Evolutionary conservation across 768 basidiomycete genomes (phyloP).

Genomic region (Exidia glandulosa): DNA sequence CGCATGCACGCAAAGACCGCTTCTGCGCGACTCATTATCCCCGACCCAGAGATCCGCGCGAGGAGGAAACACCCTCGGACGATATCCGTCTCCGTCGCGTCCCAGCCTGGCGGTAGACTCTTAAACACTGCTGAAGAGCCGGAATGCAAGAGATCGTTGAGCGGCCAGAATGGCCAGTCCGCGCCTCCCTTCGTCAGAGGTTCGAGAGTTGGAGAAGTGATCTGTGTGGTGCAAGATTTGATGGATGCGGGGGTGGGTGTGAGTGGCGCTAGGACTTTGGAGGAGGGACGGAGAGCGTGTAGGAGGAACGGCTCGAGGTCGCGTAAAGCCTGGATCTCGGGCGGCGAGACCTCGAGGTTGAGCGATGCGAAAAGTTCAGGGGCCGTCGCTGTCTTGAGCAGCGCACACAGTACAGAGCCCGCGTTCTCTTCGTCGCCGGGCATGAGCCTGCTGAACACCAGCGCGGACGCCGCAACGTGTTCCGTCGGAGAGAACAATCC

Average conservation of each 20-base stretch:
- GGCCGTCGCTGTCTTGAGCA: conserved; percentile 15
- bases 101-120: conserved; percentile 57
- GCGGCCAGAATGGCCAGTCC: conserved; percentile 62
- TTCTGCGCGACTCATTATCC: conserved; percentile 41
- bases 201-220: conserved; percentile 21
- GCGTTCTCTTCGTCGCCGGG: conserved; percentile 69
- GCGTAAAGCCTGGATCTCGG: conserved; percentile 38
- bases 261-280: conserved; percentile 18
- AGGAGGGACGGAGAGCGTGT: conserved; percentile 31
- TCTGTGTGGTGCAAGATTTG: conserved; percentile 42
- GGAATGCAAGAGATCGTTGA: conserved; percentile 75
- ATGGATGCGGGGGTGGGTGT: conserved; percentile 45
- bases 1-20: conserved; percentile 77
- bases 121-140: conserved; percentile 62
- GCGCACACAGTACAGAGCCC: conserved; percentile 25
- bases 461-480: neutral
- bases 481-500: neutral
- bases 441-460: conserved; percentile 32
- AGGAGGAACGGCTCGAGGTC: conserved; percentile 51
- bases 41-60: conserved; percentile 28
- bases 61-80: conserved; percentile 59
- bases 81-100: conserved; percentile 68
- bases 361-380: conserved; percentile 30
- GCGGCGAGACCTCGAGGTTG: conserved; percentile 25
- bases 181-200: no score